Evolutionary conservation across 2,329 filamentous ascomycete species (phyloP), one percentile per base, ranked within the genome.

Genomic region (Claviceps monticola): DNA sequence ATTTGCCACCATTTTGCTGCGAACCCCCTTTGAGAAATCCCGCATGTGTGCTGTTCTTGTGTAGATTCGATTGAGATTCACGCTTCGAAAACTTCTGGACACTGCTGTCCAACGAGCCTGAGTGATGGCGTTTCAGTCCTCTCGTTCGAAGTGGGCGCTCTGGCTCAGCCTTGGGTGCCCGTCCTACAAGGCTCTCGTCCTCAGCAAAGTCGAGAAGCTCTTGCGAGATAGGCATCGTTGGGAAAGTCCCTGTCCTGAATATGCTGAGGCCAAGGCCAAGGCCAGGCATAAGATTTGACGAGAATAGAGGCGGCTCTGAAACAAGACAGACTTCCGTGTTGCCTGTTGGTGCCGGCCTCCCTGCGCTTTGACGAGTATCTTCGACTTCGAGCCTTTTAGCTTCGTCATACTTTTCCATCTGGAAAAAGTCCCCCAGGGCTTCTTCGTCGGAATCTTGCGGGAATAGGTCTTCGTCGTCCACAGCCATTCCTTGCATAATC

Each of bases 361-460:
- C 36, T 21, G 21, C 17, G 23, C 14, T 19, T 17, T 21, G 9
- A 16, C 26, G 29, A 19, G 6, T 26, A 16, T 46, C 29, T 7
- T 38, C 38, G 29, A 36, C 17, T 2, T 26, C 14, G 9, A 34
- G 9, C 29, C 29, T 34, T 14, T 48, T 48, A 17, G n/a, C 11
- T 9, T 48, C 46, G 7, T 50, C 47, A 9, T 49, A 9, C 1
- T 46, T 19, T 14, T 49, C 42, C 26, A 41, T 46, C 5, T 55
- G 54, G 26, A 56, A 55, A 14, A 64, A 58, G 38, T 68, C 63
- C 17, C 62, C 56, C 45, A 69, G 57, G 3, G 63, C 58, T n/a
- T 79, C 74, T 51, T 79, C 75, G 47, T 80, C 76, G 1, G 72
- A 77, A 54, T 80, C 76, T 36, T 74, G 71, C 1, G 69, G 65